Evolutionary conservation across 106 monocot species (phyloP).

Genomic region (Dioscorea zingiberensis): DNA sequence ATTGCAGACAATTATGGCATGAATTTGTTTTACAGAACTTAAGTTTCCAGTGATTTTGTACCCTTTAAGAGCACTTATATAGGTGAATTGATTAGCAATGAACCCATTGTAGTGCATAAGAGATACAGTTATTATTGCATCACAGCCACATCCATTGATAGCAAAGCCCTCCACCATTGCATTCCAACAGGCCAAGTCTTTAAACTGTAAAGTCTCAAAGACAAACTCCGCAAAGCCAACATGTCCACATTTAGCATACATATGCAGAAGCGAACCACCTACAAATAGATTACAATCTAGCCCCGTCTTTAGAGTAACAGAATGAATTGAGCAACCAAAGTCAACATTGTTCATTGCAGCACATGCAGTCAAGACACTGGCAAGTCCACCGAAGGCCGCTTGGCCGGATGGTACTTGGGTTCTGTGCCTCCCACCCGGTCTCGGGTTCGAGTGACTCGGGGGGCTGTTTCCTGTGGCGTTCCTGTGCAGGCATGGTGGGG

Average conservation of each 20-base stretch:
- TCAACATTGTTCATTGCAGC: background rate
- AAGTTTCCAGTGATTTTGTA: constrained; percentile 1
- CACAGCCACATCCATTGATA: constrained; percentile 11
- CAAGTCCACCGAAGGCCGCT: no score
- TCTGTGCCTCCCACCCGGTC: no score
- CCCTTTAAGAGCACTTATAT: constrained; percentile 24
- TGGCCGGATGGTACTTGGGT: no score
- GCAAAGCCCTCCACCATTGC: constrained; percentile 32
- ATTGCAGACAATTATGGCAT: constrained; percentile 15
- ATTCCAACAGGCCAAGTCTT: constrained; percentile 39
- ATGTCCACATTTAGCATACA: constrained; percentile 26
- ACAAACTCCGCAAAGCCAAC: constrained; percentile 16
- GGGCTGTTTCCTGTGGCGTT: no score
- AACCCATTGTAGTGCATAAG: constrained; percentile 17
- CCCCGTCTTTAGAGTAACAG: constrained; percentile 12
- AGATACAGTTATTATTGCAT: constrained; percentile 16
- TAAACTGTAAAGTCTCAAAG: constrained; percentile 7
- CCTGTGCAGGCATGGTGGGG: no score
- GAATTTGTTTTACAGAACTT: constrained; percentile 20
- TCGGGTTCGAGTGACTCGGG: no score
- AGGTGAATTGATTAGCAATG: constrained; percentile 13
- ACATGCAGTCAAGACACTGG: constrained; percentile 19
- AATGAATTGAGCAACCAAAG: constrained; percentile 22
- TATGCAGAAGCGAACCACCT: constrained; percentile 21
- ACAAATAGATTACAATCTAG: constrained; percentile 21